Evolutionary conservation across 192 early-diverging fungal genomes (phyloP).

Genomic region (Coemansia sp.): DNA sequence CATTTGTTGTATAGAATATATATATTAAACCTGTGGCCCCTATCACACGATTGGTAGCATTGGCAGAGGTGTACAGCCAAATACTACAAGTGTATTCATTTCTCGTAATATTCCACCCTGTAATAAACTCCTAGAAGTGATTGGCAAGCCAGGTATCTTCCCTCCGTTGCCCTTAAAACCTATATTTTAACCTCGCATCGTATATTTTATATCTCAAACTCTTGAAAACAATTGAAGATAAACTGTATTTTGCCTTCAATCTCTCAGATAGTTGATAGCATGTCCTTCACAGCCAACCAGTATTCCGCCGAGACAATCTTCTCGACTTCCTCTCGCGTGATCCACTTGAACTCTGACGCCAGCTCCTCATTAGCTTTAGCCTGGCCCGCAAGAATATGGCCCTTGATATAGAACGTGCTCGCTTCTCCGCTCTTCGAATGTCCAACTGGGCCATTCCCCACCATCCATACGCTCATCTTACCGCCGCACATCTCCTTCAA

Average conservation of each 20-base stretch:
- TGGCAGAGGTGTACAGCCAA: too few relatives aligned
- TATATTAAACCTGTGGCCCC: too few relatives aligned
- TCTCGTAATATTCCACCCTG: too few relatives aligned
- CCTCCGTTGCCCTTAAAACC: background rate
- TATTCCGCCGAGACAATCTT: constrained; percentile 38
- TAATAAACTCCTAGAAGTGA: too few relatives aligned
- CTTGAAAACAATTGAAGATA: background rate
- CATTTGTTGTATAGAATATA: too few relatives aligned
- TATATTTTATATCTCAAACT: background rate
- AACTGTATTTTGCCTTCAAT: background rate
- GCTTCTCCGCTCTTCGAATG: constrained; percentile 57
- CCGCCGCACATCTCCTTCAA: constrained; percentile 72
- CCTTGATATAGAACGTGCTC: constrained; percentile 86
- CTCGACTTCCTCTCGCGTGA: constrained; percentile 51
- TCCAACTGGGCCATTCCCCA: constrained; percentile 82
- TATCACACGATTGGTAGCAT: too few relatives aligned
- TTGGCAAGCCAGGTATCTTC: too few relatives aligned
- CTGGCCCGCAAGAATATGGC: constrained; percentile 78
- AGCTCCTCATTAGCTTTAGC: constrained; percentile 28
- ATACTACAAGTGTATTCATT: too few relatives aligned
- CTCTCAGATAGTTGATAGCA: constrained; percentile 37
- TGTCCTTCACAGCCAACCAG: constrained; percentile 49
- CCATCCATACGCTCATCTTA: constrained; percentile 83
- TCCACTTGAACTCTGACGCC: constrained; percentile 51
- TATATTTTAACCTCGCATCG: too few relatives aligned